Base-by-base conservation (phyloP, 2,329 filamentous ascomycete species). In the Ceratocystis eucalypticola region DNA sequence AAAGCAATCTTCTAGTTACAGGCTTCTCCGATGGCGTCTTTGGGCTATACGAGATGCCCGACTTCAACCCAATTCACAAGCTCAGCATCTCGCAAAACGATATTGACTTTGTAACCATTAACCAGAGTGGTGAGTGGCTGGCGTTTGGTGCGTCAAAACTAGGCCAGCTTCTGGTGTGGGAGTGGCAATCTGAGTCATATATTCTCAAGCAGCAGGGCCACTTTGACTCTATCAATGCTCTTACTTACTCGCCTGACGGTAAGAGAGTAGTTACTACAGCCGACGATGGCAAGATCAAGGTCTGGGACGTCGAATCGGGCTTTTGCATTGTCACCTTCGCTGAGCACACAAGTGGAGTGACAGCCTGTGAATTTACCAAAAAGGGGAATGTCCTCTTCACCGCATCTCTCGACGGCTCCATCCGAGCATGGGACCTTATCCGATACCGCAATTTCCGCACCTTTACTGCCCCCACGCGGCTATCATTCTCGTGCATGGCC, bases 101-200 rank as follows among this genome's bases (percentile, higher is more conserved):
- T 70, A 96, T 99, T 69, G 93, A 97, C 73, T 91, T 89, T 72
- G 90, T 97, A 66, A 90, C 91, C 0, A 91, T 96, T 73, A 99
- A 97, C 77, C 88, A 89, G 74, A 89, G 88, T 41, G 94, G 94
- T 64, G 93, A 97, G 77, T 99, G 94, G 94, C 79, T 99, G 25
- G 95, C 95, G 0, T 96, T 99, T 74, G 94, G 93, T 15, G 94
- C 95, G 0, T 96, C 94, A 1, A 95, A 95, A 72, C 82, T 96
- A 4, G 95, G 95, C 0, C 94, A 99, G 74, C 80, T 99, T n/a
- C 79, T 99, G 3, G 94, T 99, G 3, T 99, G 94, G 94, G 94
- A 99, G 75, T 99, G 95, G 92, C 93, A 97, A 74, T 99, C 94
- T 0, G 95, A 99, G 76, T 97, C 93, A 5, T 99, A 99, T 75